Evolutionary conservation across 2,329 filamentous ascomycete genomes (phyloP).

Genomic region (Cladosporium sp.): DNA sequence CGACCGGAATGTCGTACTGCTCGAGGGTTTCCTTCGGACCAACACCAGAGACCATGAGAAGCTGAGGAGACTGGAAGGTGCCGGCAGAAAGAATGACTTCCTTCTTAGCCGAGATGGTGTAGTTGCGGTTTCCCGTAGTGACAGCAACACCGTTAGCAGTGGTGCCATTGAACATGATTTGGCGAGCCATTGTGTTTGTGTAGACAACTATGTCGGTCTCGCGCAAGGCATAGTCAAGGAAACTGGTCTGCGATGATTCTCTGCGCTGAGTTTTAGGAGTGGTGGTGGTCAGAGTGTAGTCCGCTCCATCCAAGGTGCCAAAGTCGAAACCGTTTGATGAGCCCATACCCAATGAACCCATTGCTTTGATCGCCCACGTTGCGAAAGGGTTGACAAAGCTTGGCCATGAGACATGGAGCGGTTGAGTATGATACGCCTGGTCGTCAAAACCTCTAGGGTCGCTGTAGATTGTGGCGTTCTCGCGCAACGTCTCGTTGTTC

Average conservation of each 20-base stretch:
- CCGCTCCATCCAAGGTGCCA: conserved; percentile 19
- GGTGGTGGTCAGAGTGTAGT: conserved; percentile 23
- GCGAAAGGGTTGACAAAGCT: conserved; percentile 26
- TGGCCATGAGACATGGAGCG: conserved; percentile 30
- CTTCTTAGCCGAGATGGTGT: conserved; percentile 17
- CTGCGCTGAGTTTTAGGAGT: conserved; percentile 22
- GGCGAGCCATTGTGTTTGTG: conserved; percentile 23
- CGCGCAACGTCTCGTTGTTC: not conserved
- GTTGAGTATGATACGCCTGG: conserved; percentile 7
- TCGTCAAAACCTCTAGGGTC: not conserved
- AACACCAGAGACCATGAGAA: conserved; percentile 26
- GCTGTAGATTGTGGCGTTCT: not conserved
- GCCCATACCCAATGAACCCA: conserved; percentile 26
- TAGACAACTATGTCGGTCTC: conserved; percentile 31
- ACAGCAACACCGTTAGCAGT: not conserved
- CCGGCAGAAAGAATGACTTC: conserved; percentile 27
- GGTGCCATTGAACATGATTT: not conserved
- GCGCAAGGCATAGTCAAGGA: conserved; percentile 23
- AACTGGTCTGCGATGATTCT: conserved; percentile 24
- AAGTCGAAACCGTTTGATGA: conserved; percentile 27
- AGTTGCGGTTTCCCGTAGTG: conserved; percentile 17
- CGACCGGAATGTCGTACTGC: conserved; percentile 26
- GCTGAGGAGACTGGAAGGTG: conserved; percentile 25
- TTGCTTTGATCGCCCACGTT: conserved; percentile 26
- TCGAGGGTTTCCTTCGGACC: conserved; percentile 23